Conservation (phyloP, 768 basidiomycete species). For the Baorangia bicolor region DNA sequence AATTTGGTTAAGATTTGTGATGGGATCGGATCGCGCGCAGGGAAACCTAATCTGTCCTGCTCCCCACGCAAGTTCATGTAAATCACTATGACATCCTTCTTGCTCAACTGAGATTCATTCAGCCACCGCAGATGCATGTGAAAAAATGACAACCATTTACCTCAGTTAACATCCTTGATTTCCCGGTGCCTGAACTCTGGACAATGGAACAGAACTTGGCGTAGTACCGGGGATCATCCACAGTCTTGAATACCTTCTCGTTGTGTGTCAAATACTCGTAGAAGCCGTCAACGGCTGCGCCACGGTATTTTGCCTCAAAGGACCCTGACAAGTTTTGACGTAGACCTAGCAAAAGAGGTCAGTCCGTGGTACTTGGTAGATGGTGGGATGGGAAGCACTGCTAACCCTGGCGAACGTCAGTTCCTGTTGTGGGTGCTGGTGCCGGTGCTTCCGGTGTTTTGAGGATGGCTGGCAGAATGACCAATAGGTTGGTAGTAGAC, state of each 20-base stretch:
- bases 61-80: constrained; percentile 15
- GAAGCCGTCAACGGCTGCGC: constrained; percentile 9
- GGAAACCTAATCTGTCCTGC: constrained; percentile 4
- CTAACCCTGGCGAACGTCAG: not conserved
- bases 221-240: no score
- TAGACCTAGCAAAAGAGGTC: not conserved
- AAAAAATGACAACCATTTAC: not conserved
- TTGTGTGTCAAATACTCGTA: constrained; percentile 14
- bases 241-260: constrained; percentile 1
- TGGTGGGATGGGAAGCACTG: not conserved
- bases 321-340: not conserved
- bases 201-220: not conserved
- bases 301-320: no score
- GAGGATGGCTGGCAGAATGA: not conserved
- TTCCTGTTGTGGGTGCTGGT: no score
- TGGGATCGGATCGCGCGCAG: constrained; percentile 12
- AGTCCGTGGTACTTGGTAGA: not conserved
- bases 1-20: constrained; percentile 9
- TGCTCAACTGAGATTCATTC: not conserved
- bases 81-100: constrained; percentile 11
- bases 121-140: not conserved
- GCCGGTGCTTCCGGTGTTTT: not conserved
- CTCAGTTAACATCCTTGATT: constrained; percentile 11
- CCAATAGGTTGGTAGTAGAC: no score
- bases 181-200: constrained; percentile 13